Percentiles rank a stretch among this genome's conserved stretches.
These are phyloP conservation scores for Colletotrichum graminicola DNA, from an alignment of 2,329 filamentous ascomycete genomes.

Conservation along the genomic window DNA sequence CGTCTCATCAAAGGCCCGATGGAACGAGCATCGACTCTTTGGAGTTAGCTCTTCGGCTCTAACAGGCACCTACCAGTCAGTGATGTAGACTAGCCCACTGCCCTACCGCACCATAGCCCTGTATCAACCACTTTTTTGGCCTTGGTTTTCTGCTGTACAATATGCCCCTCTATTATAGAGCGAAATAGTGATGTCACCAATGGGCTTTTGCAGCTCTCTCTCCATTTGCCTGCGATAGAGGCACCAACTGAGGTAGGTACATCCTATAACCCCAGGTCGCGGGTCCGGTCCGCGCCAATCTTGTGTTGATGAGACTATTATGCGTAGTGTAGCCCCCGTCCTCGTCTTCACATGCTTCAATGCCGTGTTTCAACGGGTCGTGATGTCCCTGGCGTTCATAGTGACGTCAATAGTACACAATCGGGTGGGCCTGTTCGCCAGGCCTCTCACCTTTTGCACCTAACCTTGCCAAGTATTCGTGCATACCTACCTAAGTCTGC, in stretches of 20 bases:
- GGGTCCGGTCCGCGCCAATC: not conserved
- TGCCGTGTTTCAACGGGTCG: conserved; percentile 29
- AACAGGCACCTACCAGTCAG: too few relatives aligned
- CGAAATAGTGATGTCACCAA: not conserved
- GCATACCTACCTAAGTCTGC: too few relatives aligned
- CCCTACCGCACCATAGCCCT: conserved; percentile 6
- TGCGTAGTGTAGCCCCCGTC: conserved; percentile 1
- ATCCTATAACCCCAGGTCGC: not conserved
- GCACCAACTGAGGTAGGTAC: not conserved
- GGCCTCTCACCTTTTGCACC: conserved; percentile 17
- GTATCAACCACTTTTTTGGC: not conserved
- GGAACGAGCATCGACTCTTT: not conserved
- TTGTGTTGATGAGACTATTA: not conserved
- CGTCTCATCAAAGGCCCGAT: not conserved
- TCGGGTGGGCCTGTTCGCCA: conserved; percentile 32
- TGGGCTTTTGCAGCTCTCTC: not conserved
- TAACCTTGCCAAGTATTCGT: not conserved
- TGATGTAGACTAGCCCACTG: too few relatives aligned
- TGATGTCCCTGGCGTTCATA: conserved; percentile 28
- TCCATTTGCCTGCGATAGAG: not conserved
- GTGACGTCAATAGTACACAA: conserved; percentile 35
- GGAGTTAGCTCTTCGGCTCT: not conserved
- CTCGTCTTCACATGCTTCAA: conserved; percentile 39
- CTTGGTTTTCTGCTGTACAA: conserved; percentile 4
- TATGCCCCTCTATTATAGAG: not conserved